Evolutionary conservation across 805 yeast species (phyloP).

Genomic region (Ogataea pignaliae): DNA sequence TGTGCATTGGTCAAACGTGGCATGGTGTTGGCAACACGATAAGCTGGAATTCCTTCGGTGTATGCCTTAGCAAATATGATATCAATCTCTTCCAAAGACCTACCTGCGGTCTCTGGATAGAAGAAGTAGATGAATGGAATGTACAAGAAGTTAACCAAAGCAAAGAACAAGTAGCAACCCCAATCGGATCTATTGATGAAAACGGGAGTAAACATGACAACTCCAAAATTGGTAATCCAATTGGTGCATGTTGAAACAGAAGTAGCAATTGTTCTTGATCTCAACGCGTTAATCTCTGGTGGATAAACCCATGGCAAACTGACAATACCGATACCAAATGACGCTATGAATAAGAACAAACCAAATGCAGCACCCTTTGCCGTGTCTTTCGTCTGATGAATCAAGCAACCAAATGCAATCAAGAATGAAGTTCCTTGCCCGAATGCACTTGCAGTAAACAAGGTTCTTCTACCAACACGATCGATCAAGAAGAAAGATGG

Average conservation of each 20-base stretch:
- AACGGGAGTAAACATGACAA: constrained; percentile 60
- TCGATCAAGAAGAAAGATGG: constrained; percentile 59
- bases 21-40: constrained; percentile 56
- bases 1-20: constrained; percentile 51
- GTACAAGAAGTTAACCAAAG: constrained; percentile 53
- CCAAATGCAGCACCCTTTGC: constrained; percentile 64
- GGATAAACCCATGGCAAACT: constrained; percentile 54
- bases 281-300: constrained; percentile 59
- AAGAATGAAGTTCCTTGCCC: constrained; percentile 45
- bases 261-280: constrained; percentile 64
- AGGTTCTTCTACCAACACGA: constrained; percentile 60
- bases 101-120: constrained; percentile 74
- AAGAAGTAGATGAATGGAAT: constrained; percentile 58
- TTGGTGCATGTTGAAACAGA: constrained; percentile 57
- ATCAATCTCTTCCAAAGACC: constrained; percentile 70
- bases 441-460: constrained; percentile 36
- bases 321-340: constrained; percentile 46
- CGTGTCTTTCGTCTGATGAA: constrained; percentile 32
- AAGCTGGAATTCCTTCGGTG: constrained; percentile 51
- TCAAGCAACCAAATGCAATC: constrained; percentile 45
- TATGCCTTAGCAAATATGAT: constrained; percentile 57
- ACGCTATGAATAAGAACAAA: constrained; percentile 50
- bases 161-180: constrained; percentile 68
- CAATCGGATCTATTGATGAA: constrained; percentile 48
- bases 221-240: constrained; percentile 63